These are phyloP conservation scores for Solidago caesia DNA, from an alignment of 129 eudicot species.

Conservation along the genomic window DNA sequence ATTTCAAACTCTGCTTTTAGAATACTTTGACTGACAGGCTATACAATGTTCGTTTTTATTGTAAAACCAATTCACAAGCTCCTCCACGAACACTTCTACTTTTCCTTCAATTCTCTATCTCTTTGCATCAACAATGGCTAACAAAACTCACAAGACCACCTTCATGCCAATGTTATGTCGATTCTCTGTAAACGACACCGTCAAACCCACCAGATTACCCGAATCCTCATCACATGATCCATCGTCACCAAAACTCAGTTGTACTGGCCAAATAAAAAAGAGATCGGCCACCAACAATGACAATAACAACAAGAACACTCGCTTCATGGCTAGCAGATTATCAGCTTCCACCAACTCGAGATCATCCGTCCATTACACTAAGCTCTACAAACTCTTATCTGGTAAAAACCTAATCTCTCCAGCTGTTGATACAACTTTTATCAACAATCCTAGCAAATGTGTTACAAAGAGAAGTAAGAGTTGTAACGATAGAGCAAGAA, in stretches of 20 bases:
- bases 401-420: conserved; percentile 39
- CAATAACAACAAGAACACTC: not conserved
- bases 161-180: conserved; percentile 65
- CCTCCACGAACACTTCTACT: not conserved
- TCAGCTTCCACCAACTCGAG: conserved; percentile 20
- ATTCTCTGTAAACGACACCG: conserved; percentile 43
- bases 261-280: conserved; percentile 72
- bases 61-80: conserved; percentile 14
- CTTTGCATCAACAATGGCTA: conserved; percentile 25
- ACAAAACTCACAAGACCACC: conserved; percentile 28
- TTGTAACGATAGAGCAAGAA: conserved; percentile 23
- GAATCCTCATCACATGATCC: conserved; percentile 43
- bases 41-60: conserved; percentile 13
- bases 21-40: conserved; percentile 20
- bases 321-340: conserved; percentile 3
- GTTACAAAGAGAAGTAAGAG: conserved; percentile 33
- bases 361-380: conserved; percentile 38
- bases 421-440: conserved; percentile 18
- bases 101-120: not conserved
- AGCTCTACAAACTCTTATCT: conserved; percentile 58
- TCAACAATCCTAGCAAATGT: conserved; percentile 12
- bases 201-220: conserved; percentile 25
- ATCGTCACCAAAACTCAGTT: conserved; percentile 66
- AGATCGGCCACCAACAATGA: conserved; percentile 33
- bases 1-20: not conserved